Percentiles rank a stretch among this genome's conserved stretches.
These are phyloP conservation scores for Inga leiocalycina DNA, from an alignment of 306 rosid genomes.

Conservation along the genomic window DNA sequence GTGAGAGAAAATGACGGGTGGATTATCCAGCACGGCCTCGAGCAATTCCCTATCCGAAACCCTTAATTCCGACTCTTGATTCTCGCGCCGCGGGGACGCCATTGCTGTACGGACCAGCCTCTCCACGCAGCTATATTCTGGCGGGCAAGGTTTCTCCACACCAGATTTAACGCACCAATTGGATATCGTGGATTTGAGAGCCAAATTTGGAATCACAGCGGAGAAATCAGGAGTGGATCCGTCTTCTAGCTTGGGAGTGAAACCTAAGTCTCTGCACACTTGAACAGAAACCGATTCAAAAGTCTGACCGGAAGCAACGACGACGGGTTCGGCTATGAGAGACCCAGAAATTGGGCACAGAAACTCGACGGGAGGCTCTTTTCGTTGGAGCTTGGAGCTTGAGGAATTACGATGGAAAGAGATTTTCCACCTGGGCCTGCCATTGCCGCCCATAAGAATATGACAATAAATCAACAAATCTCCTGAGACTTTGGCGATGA, in stretches of 20 bases:
- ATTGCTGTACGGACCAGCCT: constrained; percentile 35
- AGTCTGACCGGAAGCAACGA: constrained; percentile 86
- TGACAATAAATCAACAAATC: background rate
- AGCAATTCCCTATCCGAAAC: constrained; percentile 73
- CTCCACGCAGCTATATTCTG: constrained; percentile 60
- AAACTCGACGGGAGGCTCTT: constrained; percentile 60
- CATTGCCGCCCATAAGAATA: constrained; percentile 18
- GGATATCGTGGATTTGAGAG: constrained; percentile 60
- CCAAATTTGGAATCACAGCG: constrained; percentile 56
- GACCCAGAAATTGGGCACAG: constrained; percentile 66
- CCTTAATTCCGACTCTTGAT: constrained; percentile 30
- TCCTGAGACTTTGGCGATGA: background rate
- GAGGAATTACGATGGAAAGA: constrained; percentile 64
- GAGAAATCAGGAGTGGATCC: constrained; percentile 84
- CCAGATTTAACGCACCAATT: constrained; percentile 65
- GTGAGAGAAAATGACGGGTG: constrained; percentile 69
- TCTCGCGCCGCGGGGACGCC: constrained; percentile 29
- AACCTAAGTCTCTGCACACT: constrained; percentile 57
- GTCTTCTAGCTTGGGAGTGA: constrained; percentile 54
- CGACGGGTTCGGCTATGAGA: constrained; percentile 86
- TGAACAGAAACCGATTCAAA: constrained; percentile 71
- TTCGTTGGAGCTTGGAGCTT: constrained; percentile 27
- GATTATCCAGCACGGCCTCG: constrained; percentile 60
- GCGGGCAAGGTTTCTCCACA: constrained; percentile 45
- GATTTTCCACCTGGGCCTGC: constrained; percentile 59